Evolutionary conservation across 2,329 filamentous ascomycete species (phyloP).

Genomic region (Hymenoscyphus occultus): DNA sequence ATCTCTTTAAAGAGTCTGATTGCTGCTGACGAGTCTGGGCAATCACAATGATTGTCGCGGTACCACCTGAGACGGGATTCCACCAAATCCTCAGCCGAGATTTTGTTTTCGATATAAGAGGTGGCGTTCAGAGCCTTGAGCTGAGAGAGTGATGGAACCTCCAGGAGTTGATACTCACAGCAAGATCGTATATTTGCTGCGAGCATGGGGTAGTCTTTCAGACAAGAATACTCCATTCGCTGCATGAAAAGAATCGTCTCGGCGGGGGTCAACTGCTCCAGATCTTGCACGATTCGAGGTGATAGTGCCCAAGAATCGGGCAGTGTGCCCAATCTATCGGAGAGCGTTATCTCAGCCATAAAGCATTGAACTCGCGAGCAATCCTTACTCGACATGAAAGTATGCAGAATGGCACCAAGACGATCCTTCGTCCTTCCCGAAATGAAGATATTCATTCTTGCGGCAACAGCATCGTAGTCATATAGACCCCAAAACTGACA

Average conservation of each 20-base stretch:
- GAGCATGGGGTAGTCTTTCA: conserved; percentile 30
- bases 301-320: conserved; percentile 35
- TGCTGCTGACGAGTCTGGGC: conserved; percentile 36
- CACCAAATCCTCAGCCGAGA: conserved; percentile 37
- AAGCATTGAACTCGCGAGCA: conserved; percentile 42
- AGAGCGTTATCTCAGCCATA: conserved; percentile 39
- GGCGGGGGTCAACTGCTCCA: conserved; percentile 41
- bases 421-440: conserved; percentile 31
- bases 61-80: conserved; percentile 42
- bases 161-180: conserved; percentile 36
- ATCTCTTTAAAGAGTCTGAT: conserved; percentile 41
- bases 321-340: conserved; percentile 30
- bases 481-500: conserved; percentile 39
- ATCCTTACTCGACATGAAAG: conserved; percentile 43
- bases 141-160: conserved; percentile 40
- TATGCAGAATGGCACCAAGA: conserved; percentile 43
- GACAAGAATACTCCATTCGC: conserved; percentile 25
- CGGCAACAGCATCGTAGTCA: conserved; percentile 19
- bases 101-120: conserved; percentile 40
- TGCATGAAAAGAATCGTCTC: conserved; percentile 42
- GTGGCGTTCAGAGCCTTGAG: conserved; percentile 40
- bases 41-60: conserved; percentile 36
- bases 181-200: conserved; percentile 11
- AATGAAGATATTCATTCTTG: conserved; percentile 37
- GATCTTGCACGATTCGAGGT: conserved; percentile 42